Evolutionary conservation across 2,329 filamentous ascomycete genomes (phyloP).

Genomic region (Biscogniauxia sp.): DNA sequence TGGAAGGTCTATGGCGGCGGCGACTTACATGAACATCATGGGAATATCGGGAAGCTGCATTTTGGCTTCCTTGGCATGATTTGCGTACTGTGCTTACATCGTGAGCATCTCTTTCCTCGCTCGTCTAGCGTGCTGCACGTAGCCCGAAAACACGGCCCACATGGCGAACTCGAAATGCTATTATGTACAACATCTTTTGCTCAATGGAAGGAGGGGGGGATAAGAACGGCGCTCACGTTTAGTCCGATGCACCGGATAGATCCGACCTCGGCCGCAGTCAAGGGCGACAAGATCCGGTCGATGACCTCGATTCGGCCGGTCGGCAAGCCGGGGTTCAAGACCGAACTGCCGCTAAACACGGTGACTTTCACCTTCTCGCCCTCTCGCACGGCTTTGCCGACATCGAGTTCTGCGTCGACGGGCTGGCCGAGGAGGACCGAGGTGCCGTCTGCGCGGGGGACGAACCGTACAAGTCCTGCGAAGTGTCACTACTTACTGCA

Average conservation of each 20-base stretch:
- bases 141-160: too few species aligned
- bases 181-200: background rate
- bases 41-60: conserved; percentile 53
- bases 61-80: conserved; percentile 46
- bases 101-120: background rate
- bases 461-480: conserved; percentile 54
- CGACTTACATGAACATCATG: conserved; percentile 50
- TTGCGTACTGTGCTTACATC: conserved; percentile 29
- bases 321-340: conserved; percentile 50
- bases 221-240: conserved; percentile 39
- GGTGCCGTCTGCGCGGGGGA: conserved; percentile 48
- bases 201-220: background rate
- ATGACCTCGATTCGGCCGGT: conserved; percentile 45
- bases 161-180: conserved; percentile 14
- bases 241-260: conserved; percentile 59
- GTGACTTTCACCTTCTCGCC: conserved; percentile 55
- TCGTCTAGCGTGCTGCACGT: background rate
- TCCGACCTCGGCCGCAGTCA: conserved; percentile 48
- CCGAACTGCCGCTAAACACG: conserved; percentile 57
- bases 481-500: too few species aligned
- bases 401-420: conserved; percentile 49
- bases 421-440: conserved; percentile 51
- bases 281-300: conserved; percentile 49
- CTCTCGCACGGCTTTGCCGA: conserved; percentile 55
- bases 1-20: background rate